Conservation (phyloP, 495 filamentous ascomycete species). For the Podospora conica region DNA sequence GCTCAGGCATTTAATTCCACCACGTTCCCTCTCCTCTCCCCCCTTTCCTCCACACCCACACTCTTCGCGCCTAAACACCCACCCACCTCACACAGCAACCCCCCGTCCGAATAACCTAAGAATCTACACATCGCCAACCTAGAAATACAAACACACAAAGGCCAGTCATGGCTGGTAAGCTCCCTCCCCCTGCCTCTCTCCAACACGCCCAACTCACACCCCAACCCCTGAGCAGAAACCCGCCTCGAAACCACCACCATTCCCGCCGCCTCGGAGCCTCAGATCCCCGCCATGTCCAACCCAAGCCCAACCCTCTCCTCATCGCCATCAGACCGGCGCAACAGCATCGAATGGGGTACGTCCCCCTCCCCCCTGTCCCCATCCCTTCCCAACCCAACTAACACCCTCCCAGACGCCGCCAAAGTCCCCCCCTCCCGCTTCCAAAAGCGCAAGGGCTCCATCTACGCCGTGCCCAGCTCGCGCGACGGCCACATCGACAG, state of each 20-base stretch:
- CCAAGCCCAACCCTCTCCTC: not conserved
- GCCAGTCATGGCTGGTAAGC: not conserved
- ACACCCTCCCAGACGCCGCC: conserved; percentile 43
- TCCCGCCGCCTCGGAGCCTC: not conserved
- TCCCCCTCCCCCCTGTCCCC: not conserved
- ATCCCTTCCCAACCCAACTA: conserved; percentile 4
- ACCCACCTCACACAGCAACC: not conserved
- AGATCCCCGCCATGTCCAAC: not conserved
- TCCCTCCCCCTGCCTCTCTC: not conserved
- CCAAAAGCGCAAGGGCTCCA: conserved; percentile 58
- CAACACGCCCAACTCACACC: not conserved
- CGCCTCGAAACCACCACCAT: not conserved
- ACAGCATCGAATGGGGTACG: conserved; percentile 8
- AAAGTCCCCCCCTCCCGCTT: conserved; percentile 57
- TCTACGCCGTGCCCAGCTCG: conserved; percentile 52
- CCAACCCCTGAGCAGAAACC: not conserved
- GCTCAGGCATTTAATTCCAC: not conserved
- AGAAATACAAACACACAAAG: not conserved
- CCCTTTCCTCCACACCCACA: not conserved
- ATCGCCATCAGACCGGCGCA: conserved; percentile 4
- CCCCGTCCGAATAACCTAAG: not conserved
- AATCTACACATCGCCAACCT: not conserved
- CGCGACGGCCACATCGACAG: conserved; percentile 53
- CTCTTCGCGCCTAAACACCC: not conserved
- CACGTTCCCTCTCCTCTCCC: not conserved